Base-by-base conservation (phyloP, 2,329 filamentous ascomycete genomes). In the Reticulascus tulasneorum region DNA sequence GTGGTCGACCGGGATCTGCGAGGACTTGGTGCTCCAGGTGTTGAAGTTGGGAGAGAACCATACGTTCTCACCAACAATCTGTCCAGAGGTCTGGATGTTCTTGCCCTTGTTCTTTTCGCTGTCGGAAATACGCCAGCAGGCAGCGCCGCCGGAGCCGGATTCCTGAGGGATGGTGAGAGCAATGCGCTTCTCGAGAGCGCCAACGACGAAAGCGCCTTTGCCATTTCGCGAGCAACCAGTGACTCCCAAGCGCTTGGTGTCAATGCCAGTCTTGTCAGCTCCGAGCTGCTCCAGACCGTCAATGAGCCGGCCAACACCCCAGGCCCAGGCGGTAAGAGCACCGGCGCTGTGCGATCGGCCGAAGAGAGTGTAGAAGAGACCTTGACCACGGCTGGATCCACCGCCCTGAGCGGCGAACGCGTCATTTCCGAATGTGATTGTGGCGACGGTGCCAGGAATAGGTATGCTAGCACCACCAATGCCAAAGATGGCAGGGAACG, bases 161-260 rank as follows among this genome's bases (percentile, higher is more conserved):
- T 82, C 77, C 53, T 82, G 77, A 1, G 77, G 75, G 23, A 82
- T 65, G 11, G 75, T 78, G 22, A 82, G 65, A 13, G 72, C 75
- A 40, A 82, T 76, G 26, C 77, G 75, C 35, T 63, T 52, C 40
- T 77, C 74, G 16, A 81, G 63, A 3, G 77, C 77, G 12, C 75
- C 76, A 5, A 70, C 73, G n/a, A 81, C 63, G 44, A 82, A 69
- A 20, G 77, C 77, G 10, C 77, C 77, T 60, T 82, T 82, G 37
- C 76, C 77, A 56, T 81, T 79, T 25, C 77, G 71, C 35, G 75
- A 80, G 63, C 77, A 82, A 6, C 78, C 78, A 11, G 76, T 81
- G 3, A 80, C 75, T 30, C 73, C 77, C 15, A 77, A 55, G 4
- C 60, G 62, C 23, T 52, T 62, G 17, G 64, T 48, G 54, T 76